These are phyloP conservation scores for Kluyveromyces siamensis DNA, from an alignment of 805 yeast species.

Conservation along the genomic window DNA sequence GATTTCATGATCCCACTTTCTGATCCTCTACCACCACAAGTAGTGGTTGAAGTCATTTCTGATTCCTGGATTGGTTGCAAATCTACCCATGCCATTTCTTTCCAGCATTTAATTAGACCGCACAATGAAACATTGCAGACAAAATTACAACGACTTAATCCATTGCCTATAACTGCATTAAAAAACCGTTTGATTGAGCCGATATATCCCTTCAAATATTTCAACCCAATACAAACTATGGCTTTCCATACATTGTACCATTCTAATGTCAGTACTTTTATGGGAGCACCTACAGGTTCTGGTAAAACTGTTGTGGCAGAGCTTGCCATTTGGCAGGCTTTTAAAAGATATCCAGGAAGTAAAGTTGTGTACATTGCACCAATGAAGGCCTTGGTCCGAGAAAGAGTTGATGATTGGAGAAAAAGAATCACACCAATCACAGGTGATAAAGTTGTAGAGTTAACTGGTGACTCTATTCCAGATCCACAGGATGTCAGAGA, in stretches of 20 bases:
- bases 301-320: constrained; percentile 98
- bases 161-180: constrained; percentile 75
- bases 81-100: constrained; percentile 64
- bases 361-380: constrained; percentile 93
- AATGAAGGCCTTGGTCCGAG: constrained; percentile 89
- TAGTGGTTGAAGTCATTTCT: constrained; percentile 67
- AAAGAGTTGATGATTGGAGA: constrained; percentile 86
- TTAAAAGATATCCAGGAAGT: constrained; percentile 67
- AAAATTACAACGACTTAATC: constrained; percentile 67
- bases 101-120: constrained; percentile 85
- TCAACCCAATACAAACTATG: constrained; percentile 99
- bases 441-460: constrained; percentile 78
- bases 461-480: constrained; percentile 92
- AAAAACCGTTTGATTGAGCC: constrained; percentile 58
- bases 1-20: constrained; percentile 89
- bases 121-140: constrained; percentile 82
- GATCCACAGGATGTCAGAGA: constrained; percentile 70
- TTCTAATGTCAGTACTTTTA: constrained; percentile 67
- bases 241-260: constrained; percentile 83
- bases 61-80: constrained; percentile 91
- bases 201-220: constrained; percentile 73
- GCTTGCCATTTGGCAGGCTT: constrained; percentile 94
- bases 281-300: constrained; percentile 98
- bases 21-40: constrained; percentile 86
- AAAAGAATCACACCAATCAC: constrained; percentile 80